These are phyloP conservation scores for Penicillium expansum DNA, from an alignment of 2,329 filamentous ascomycete genomes.

Conservation along the genomic window DNA sequence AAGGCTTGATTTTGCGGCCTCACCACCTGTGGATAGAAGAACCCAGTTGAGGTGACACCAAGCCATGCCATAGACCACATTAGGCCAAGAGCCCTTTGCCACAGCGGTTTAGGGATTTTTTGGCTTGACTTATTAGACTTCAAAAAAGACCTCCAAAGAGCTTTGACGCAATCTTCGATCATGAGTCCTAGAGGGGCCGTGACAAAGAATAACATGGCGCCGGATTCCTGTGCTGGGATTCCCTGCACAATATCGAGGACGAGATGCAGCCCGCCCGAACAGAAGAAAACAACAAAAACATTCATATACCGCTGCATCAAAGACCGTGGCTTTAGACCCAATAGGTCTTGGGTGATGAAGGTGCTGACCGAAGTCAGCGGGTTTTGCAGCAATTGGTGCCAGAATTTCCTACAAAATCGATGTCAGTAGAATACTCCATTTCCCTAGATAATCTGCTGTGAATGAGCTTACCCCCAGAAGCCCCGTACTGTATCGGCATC, in stretches of 20 bases:
- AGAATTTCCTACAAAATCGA: conserved; percentile 18
- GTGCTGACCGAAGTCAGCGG: conserved; percentile 19
- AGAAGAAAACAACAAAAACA: conserved; percentile 26
- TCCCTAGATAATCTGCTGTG: too few species aligned
- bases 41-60: conserved; percentile 7
- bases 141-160: conserved; percentile 9
- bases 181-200: conserved; percentile 26
- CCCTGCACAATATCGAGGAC: conserved; percentile 14
- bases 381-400: conserved; percentile 29
- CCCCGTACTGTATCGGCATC: conserved; percentile 22
- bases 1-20: conserved; percentile 5
- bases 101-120: background rate
- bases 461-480: conserved; percentile 23
- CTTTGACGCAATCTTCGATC: conserved; percentile 29
- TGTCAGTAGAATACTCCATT: background rate
- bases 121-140: background rate
- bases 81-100: conserved; percentile 8
- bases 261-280: conserved; percentile 27
- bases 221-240: conserved; percentile 16
- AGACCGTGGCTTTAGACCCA: conserved; percentile 17
- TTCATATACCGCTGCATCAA: conserved; percentile 26
- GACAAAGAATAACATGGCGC: conserved; percentile 26
- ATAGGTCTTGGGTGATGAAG: conserved; percentile 15
- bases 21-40: conserved; percentile 3
- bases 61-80: conserved; percentile 10